Evolutionary conservation across 805 yeast genomes (phyloP).

Genomic region (Teunomyces panamensis): DNA sequence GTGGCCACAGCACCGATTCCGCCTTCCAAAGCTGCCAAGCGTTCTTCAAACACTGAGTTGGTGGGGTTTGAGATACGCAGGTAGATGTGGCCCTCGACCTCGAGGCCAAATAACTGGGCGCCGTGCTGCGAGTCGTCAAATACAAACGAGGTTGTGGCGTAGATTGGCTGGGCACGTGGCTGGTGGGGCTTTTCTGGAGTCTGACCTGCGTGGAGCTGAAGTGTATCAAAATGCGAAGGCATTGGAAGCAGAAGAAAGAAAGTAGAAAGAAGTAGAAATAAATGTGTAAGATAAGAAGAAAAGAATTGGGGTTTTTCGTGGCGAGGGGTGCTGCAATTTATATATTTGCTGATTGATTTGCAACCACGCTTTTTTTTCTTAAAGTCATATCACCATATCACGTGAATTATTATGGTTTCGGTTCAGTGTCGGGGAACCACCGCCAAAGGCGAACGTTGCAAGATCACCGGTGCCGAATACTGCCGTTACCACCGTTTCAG

Average conservation of each 20-base stretch:
- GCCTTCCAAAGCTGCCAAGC: constrained; percentile 89
- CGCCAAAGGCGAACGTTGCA: constrained; percentile 39
- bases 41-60: constrained; percentile 81
- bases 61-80: constrained; percentile 94
- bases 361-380: not conserved
- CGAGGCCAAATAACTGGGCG: constrained; percentile 82
- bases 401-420: not conserved
- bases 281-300: too few species aligned
- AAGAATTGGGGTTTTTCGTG: too few species aligned
- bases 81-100: constrained; percentile 83
- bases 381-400: not conserved
- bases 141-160: constrained; percentile 86
- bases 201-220: constrained; percentile 96
- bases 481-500: constrained; percentile 31
- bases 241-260: constrained; percentile 11
- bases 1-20: constrained; percentile 90
- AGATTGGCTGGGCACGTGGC: constrained; percentile 91
- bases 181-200: constrained; percentile 59
- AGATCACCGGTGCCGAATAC: constrained; percentile 22
- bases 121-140: constrained; percentile 90
- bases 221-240: constrained; percentile 80
- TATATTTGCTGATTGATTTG: not conserved
- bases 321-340: too few species aligned
- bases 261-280: not conserved
- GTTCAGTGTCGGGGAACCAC: constrained; percentile 43